Evolutionary conservation across 2,329 filamentous ascomycete species (phyloP).

Genomic region (Aaosphaeria arxii): DNA sequence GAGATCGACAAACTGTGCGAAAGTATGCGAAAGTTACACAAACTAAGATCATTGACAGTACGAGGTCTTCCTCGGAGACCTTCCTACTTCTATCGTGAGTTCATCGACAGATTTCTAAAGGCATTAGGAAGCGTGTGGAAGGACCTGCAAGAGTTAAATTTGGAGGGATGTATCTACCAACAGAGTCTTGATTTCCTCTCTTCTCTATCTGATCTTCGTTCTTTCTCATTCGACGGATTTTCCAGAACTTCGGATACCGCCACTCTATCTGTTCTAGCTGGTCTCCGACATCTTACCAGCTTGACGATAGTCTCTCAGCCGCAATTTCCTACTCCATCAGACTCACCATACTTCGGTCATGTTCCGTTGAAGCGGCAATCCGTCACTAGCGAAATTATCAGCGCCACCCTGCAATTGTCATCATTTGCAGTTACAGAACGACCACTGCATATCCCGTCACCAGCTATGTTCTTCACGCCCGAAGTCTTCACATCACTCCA

Average conservation of each 20-base stretch:
- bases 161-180: conserved; percentile 24
- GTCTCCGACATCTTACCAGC: conserved; percentile 13
- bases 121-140: conserved; percentile 13
- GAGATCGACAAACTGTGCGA: conserved; percentile 14
- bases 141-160: conserved; percentile 11
- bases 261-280: conserved; percentile 17
- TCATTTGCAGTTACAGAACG: conserved; percentile 17
- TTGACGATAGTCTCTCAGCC: conserved; percentile 20
- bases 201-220: conserved; percentile 10
- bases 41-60: conserved; percentile 19
- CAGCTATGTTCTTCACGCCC: conserved; percentile 17
- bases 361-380: conserved; percentile 13
- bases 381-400: conserved; percentile 12
- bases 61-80: conserved; percentile 11
- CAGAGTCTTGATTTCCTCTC: conserved; percentile 18
- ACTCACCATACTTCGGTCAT: conserved; percentile 5
- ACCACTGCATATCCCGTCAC: conserved; percentile 1
- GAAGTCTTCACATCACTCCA: conserved; percentile 17
- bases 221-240: conserved; percentile 26
- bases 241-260: conserved; percentile 14
- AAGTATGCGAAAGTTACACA: conserved; percentile 14
- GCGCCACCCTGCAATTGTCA: conserved; percentile 12
- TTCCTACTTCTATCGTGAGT: conserved; percentile 24
- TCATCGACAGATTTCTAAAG: conserved; percentile 14
- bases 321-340: conserved; percentile 8